Conservation (phyloP, 2,329 filamentous ascomycete species). For the Colletotrichum theobromicola region DNA sequence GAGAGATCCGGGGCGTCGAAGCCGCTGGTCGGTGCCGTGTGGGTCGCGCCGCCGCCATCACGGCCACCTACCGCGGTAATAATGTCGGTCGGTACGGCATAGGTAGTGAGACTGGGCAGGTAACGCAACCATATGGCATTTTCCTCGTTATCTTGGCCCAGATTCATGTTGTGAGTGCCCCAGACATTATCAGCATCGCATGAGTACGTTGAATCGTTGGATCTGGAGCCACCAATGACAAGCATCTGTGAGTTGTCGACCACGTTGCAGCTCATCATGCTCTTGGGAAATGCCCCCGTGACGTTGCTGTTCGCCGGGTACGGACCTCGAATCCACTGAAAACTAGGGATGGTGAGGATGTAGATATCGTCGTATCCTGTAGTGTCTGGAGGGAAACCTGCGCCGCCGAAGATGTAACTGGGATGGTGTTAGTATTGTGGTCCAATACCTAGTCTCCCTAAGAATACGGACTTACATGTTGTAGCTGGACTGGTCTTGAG, state of each 20-base stretch:
- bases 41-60: neutral
- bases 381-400: neutral
- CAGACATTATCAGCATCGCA: neutral
- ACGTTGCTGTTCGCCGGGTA: neutral
- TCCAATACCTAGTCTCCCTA: neutral
- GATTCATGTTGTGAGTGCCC: neutral
- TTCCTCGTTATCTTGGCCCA: neutral
- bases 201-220: neutral
- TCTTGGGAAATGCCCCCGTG: neutral
- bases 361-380: constrained; percentile 71
- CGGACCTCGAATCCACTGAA: constrained; percentile 69
- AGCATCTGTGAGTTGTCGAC: neutral
- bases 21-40: neutral
- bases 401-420: neutral
- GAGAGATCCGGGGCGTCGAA: neutral
- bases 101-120: neutral
- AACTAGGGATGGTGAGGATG: constrained; percentile 74
- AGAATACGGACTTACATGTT: neutral
- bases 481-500: neutral
- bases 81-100: neutral
- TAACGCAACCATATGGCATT: neutral
- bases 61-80: neutral
- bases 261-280: neutral
- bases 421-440: rapidly evolving
- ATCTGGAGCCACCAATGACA: neutral